Conservation (phyloP, 768 basidiomycete species). For the Tephrocybe sp. region DNA sequence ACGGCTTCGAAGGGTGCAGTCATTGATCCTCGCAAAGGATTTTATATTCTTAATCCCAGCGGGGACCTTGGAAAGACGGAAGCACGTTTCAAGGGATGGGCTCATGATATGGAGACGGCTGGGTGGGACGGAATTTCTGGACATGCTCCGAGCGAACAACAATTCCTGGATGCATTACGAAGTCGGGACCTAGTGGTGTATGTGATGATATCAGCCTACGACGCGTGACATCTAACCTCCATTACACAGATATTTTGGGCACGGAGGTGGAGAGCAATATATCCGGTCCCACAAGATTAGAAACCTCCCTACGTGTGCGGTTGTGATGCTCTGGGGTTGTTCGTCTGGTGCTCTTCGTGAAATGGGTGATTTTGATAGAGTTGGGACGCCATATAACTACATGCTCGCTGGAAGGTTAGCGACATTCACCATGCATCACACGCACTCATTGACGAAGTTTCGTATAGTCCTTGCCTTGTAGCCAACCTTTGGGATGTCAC, state of each 20-base stretch:
- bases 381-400: slow-evolving; percentile 91
- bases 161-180: slow-evolving; percentile 70
- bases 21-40: slow-evolving; percentile 69
- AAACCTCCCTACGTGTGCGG: slow-evolving; percentile 80
- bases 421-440: not conserved
- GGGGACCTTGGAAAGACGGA: slow-evolving; percentile 87
- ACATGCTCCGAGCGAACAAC: slow-evolving; percentile 75
- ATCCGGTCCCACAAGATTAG: slow-evolving; percentile 84
- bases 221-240: slow-evolving; percentile 1
- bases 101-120: slow-evolving; percentile 60
- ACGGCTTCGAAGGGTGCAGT: slow-evolving; percentile 40
- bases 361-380: slow-evolving; percentile 92
- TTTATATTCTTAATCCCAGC: slow-evolving; percentile 88
- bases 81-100: slow-evolving; percentile 76
- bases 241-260: slow-evolving; percentile 84
- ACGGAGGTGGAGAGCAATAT: slow-evolving; percentile 95
- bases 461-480: slow-evolving; percentile 77
- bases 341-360: slow-evolving; percentile 87
- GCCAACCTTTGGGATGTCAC: slow-evolving; percentile 99
- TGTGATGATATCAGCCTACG: slow-evolving; percentile 30
- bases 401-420: slow-evolving; percentile 96
- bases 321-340: slow-evolving; percentile 98
- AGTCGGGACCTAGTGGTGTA: slow-evolving; percentile 87
- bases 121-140: slow-evolving; percentile 89
- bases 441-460: not conserved